Conservation (phyloP, 768 basidiomycete genomes). For the Lactarius psammicola region DNA sequence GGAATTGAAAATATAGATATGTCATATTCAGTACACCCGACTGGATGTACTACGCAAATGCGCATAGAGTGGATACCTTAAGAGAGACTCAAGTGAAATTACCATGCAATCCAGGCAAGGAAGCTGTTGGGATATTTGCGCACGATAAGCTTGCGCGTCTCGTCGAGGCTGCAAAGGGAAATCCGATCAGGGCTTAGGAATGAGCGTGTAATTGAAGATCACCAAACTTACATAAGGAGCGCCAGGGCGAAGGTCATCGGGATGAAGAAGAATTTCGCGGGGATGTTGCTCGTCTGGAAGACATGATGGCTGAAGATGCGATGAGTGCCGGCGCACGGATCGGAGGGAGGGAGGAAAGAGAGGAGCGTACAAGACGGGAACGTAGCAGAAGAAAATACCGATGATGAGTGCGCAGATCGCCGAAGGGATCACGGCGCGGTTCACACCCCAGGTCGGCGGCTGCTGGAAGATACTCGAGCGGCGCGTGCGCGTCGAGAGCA, state of each 20-base stretch:
- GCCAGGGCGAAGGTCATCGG: slow-evolving; percentile 46
- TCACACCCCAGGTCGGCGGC: slow-evolving; percentile 48
- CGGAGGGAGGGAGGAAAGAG: background rate
- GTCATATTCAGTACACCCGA: background rate
- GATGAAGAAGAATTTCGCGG: slow-evolving; percentile 49
- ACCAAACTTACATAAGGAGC: slow-evolving; percentile 29
- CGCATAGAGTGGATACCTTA: background rate
- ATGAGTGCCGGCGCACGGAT: background rate
- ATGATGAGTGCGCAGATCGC: slow-evolving; percentile 45
- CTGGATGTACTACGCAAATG: background rate
- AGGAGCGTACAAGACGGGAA: slow-evolving; percentile 39
- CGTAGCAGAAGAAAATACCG: slow-evolving; percentile 44
- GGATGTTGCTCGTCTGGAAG: slow-evolving; percentile 50
- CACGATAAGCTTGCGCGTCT: slow-evolving; percentile 24
- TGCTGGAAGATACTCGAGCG: slow-evolving; percentile 55
- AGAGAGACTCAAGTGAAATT: background rate
- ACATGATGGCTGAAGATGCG: slow-evolving; percentile 38
- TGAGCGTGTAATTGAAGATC: background rate
- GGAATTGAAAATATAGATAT: background rate
- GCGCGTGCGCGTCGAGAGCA: slow-evolving; percentile 55
- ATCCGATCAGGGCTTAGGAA: background rate
- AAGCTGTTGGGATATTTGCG: slow-evolving; percentile 22
- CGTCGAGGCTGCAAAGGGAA: slow-evolving; percentile 17
- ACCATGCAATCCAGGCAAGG: slow-evolving; percentile 27
- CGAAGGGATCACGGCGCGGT: slow-evolving; percentile 42